Percentiles rank a stretch among this genome's conserved stretches.
phyloP scores from a whole-genome alignment of 208 protist genomes.

The Endotrypanum monterogeii region DNA sequence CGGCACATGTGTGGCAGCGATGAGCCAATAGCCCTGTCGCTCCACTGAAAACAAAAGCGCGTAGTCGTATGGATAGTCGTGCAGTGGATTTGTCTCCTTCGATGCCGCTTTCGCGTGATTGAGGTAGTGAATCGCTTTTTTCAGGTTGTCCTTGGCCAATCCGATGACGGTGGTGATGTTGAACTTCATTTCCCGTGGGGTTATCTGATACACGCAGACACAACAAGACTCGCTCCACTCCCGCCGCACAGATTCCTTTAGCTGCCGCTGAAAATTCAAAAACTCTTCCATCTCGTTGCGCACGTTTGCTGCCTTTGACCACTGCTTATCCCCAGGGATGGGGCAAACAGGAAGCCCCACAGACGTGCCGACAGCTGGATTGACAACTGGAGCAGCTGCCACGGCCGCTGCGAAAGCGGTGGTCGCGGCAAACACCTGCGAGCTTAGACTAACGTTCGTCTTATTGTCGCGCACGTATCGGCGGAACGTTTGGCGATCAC shows the following conservation, averaged over 20 bases:
- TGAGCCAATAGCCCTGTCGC: constrained; percentile 86
- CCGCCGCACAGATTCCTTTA: constrained; percentile 60
- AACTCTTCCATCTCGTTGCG: constrained; percentile 46
- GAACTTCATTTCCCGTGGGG: constrained; percentile 87
- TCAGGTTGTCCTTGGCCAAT: constrained; percentile 74
- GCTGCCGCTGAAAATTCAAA: constrained; percentile 34
- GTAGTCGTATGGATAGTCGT: constrained; percentile 86
- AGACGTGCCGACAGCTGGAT: constrained; percentile 3
- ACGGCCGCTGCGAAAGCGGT: constrained; percentile 25
- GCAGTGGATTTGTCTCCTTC: constrained; percentile 82
- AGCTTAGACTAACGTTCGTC: constrained; percentile 41
- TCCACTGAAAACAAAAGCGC: constrained; percentile 85
- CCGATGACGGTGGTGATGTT: constrained; percentile 76
- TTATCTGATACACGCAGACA: constrained; percentile 89
- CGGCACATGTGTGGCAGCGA: constrained; percentile 85
- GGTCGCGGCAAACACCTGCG: constrained; percentile 33
- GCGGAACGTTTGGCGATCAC: constrained; percentile 70
- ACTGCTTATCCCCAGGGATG: constrained; percentile 24
- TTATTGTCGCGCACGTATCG: constrained; percentile 78
- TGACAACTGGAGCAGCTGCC: constrained; percentile 9
- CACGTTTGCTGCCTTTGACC: constrained; percentile 19
- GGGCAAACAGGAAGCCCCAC: constrained; percentile 3
- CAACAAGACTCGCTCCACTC: constrained; percentile 81
- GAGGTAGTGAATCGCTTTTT: constrained; percentile 71
- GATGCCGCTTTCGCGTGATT: constrained; percentile 45